These are phyloP conservation scores for Aspergillus nidulans DNA, from an alignment of 495 filamentous ascomycete species.

Conservation along the genomic window DNA sequence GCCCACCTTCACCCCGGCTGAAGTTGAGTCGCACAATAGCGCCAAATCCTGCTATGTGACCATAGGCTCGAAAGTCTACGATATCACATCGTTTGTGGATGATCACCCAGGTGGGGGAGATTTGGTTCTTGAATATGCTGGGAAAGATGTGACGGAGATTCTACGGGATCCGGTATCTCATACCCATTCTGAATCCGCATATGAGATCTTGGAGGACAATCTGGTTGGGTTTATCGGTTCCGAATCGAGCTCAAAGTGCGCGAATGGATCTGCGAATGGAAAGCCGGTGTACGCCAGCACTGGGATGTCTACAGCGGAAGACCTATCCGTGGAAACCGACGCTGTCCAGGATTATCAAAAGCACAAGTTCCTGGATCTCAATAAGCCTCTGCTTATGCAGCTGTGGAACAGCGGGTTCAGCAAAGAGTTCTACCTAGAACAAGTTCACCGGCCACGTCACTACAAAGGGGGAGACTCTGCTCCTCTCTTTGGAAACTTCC, in stretches of 20 bases:
- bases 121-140: constrained; percentile 82
- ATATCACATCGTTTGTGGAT: constrained; percentile 84
- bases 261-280: constrained; percentile 40
- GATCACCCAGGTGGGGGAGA: constrained; percentile 90
- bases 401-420: constrained; percentile 83
- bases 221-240: constrained; percentile 72
- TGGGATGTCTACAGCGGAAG: constrained; percentile 80
- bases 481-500: constrained; percentile 94
- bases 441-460: constrained; percentile 91
- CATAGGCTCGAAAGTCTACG: constrained; percentile 83
- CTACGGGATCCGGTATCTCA: constrained; percentile 83
- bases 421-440: constrained; percentile 92
- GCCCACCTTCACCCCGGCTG: constrained; percentile 70
- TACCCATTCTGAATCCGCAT: constrained; percentile 80
- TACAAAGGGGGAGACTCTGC: constrained; percentile 90
- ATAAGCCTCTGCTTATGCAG: constrained; percentile 78
- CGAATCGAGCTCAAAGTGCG: constrained; percentile 27
- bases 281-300: constrained; percentile 63
- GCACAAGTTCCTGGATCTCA: constrained; percentile 92
- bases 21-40: constrained; percentile 77
- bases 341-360: constrained; percentile 65
- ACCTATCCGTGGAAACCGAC: constrained; percentile 83
- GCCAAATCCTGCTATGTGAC: constrained; percentile 89
- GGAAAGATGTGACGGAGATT: constrained; percentile 79
- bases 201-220: constrained; percentile 82